These are phyloP conservation scores for Raphidocelis subcapitata DNA, from an alignment of 139 green algal species.

Conservation along the genomic window DNA sequence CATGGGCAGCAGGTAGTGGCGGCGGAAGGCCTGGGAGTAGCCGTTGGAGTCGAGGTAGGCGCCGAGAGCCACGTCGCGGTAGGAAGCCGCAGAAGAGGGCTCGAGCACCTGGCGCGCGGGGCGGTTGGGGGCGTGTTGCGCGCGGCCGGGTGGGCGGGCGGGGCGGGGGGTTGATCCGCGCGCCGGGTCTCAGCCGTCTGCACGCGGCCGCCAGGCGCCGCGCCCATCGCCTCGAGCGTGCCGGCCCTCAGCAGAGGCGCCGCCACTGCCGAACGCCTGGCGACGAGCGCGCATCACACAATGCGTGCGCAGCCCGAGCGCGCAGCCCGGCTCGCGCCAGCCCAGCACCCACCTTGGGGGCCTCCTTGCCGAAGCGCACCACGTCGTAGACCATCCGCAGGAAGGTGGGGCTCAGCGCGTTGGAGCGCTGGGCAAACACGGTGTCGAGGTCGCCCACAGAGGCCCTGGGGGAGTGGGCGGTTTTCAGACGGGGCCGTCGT, in stretches of 20 bases:
- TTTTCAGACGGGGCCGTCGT: too few relatives aligned
- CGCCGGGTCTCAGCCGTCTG: too few relatives aligned
- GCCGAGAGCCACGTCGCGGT: constrained; percentile 68
- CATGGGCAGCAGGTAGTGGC: constrained; percentile 93
- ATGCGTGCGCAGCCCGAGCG: too few relatives aligned
- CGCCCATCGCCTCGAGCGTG: too few relatives aligned
- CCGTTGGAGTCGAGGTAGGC: constrained; percentile 70
- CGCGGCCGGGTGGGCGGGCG: too few relatives aligned
- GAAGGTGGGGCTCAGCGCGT: constrained; percentile 71
- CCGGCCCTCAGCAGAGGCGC: too few relatives aligned
- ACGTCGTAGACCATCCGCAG: constrained; percentile 90
- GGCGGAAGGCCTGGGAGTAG: constrained; percentile 71
- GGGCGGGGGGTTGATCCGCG: too few relatives aligned
- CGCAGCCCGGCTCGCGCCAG: too few relatives aligned
- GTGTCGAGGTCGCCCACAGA: constrained; percentile 55
- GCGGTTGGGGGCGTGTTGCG: background rate
- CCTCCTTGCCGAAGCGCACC: constrained; percentile 81
- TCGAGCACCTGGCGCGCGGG: constrained; percentile 53
- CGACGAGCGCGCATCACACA: too few relatives aligned
- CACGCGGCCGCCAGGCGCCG: too few relatives aligned
- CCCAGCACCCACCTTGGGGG: constrained; percentile 81
- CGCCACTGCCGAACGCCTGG: too few relatives aligned
- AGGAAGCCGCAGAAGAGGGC: constrained; percentile 29
- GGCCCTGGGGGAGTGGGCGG: background rate
- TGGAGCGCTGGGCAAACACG: constrained; percentile 84